Percentiles rank a stretch among this genome's conserved stretches.
Conservation (phyloP, 371 early-diverging fungal genomes). For the Rhizomucor pusillus region DNA sequence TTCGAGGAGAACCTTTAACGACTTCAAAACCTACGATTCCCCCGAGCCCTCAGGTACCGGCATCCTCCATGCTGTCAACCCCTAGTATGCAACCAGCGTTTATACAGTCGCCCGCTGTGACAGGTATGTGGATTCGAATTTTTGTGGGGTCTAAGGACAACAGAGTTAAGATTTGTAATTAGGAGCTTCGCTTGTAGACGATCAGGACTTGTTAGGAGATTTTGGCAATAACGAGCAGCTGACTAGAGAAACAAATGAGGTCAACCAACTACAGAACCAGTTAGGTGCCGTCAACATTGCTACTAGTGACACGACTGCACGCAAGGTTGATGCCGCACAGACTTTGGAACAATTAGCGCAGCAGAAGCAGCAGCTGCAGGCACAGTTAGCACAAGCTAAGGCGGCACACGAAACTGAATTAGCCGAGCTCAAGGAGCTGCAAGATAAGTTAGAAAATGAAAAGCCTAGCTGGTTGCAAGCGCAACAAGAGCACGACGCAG, state of each 20-base stretch:
- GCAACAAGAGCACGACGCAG: conserved; percentile 25
- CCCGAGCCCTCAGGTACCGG: conserved; percentile 16
- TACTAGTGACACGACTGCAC: conserved; percentile 19
- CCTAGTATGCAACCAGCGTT: conserved; percentile 1
- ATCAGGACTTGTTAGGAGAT: conserved; percentile 42
- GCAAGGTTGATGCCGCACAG: conserved; percentile 19
- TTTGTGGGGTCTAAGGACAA: not conserved
- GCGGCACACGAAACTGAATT: conserved; percentile 24
- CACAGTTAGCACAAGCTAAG: conserved; percentile 23
- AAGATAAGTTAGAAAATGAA: conserved; percentile 19
- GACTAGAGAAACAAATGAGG: conserved; percentile 33
- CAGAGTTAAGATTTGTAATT: not conserved
- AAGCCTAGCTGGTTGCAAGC: conserved; percentile 21
- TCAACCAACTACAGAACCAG: conserved; percentile 42
- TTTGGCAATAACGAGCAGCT: conserved; percentile 39
- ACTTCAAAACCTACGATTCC: conserved; percentile 56
- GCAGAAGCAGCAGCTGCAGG: conserved; percentile 25
- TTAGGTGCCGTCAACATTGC: conserved; percentile 23
- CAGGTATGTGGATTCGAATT: not conserved
- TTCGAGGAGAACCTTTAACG: conserved; percentile 77
- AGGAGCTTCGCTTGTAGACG: conserved; percentile 8
- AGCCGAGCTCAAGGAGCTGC: conserved; percentile 17
- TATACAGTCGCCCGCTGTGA: conserved; percentile 2
- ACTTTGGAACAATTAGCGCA: conserved; percentile 18
- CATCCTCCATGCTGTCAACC: not conserved